Evolutionary conservation across 2,329 filamentous ascomycete genomes (phyloP), one percentile per base, ranked within the genome.

Genomic region (Tolypocladium pustulatum): DNA sequence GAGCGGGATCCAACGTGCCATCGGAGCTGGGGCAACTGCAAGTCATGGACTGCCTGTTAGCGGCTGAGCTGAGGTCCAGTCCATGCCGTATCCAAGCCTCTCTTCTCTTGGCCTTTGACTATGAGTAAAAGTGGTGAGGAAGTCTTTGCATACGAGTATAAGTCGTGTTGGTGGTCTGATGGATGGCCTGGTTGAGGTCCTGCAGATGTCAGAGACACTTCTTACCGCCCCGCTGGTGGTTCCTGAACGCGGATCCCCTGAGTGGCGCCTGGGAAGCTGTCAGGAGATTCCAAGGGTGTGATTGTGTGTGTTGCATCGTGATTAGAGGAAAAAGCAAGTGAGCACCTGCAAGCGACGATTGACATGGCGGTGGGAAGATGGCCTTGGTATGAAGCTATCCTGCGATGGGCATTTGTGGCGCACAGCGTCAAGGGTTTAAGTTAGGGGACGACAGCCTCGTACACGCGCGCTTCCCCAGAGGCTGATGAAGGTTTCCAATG

Each of bases 1-100:
- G 54, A 57, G 58, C 37, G 59, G 59, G 54, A 59, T 59, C 59
- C 54, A 60, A 60, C 59, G 59, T 60, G 54, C 56, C 57, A 59
- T 49, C 17, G 46, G 46, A 32, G 46, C 27, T 30, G 46, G 27
- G 40, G 15, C 27, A 32, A n/a, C 46, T 51, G 46, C 46, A 51
- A 32, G 46, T 32, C 46, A 51, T 32, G 20, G 27, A 30, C 9
- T 30, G 43, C n/a, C n/a, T 22, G 4, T 3, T 25, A 22, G 41
- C 41, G 41, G 41, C 22, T 9, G n/a, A 12, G n/a, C 38, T 20
- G 37, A 40, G 20, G 4, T 38, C 20, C 20, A 41, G 38, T 34
- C 9, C 32, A n/a, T 34, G 4, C 32, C 32, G 32, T 34, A 34
- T 34, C 32, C 32, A 4, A 9, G 5, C 2, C 13, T 17, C 37